Percentiles rank a stretch among this genome's conserved stretches.
phyloP scores from a whole-genome alignment of 176 grass and related monocot genomes.

The Saccharum spontaneum region DNA sequence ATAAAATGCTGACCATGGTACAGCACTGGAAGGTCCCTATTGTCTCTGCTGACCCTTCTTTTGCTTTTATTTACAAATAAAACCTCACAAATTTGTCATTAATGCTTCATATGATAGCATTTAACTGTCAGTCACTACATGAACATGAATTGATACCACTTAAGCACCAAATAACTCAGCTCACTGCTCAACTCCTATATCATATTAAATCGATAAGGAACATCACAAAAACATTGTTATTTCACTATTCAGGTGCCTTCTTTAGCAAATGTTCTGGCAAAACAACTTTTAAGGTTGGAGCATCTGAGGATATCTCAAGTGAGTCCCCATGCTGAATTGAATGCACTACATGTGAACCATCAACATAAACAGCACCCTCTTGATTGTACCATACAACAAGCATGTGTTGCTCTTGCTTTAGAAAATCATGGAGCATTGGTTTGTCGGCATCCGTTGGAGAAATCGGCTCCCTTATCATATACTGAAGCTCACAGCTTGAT shows the following conservation, averaged over 20 bases:
- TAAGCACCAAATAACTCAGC: constrained; percentile 16
- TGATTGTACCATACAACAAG: constrained; percentile 70
- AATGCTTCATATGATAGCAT: constrained; percentile 22
- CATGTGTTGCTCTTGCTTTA: constrained; percentile 58
- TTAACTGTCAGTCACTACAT: not conserved
- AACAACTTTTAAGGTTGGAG: constrained; percentile 77
- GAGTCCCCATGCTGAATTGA: constrained; percentile 76
- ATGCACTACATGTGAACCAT: constrained; percentile 75
- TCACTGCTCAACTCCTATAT: not conserved
- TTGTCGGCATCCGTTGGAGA: constrained; percentile 42
- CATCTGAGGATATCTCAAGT: constrained; percentile 68
- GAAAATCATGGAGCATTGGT: constrained; percentile 64
- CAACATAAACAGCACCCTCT: constrained; percentile 78
- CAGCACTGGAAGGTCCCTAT: not conserved
- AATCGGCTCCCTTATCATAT: constrained; percentile 95
- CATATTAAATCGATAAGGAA: constrained; percentile 27
- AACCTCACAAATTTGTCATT: constrained; percentile 7
- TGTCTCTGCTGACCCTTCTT: constrained; percentile 15
- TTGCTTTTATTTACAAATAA: constrained; percentile 8
- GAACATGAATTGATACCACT: not conserved
- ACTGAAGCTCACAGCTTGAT: constrained; percentile 74
- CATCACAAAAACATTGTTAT: constrained; percentile 2
- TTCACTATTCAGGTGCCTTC: constrained; percentile 37
- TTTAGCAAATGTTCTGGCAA: constrained; percentile 58
- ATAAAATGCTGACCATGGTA: constrained; percentile 5